Percentiles rank a stretch among this genome's conserved stretches.
These are phyloP conservation scores for Sclerotinia sclerotiorum DNA, from an alignment of 2,329 filamentous ascomycete genomes.

Conservation along the genomic window DNA sequence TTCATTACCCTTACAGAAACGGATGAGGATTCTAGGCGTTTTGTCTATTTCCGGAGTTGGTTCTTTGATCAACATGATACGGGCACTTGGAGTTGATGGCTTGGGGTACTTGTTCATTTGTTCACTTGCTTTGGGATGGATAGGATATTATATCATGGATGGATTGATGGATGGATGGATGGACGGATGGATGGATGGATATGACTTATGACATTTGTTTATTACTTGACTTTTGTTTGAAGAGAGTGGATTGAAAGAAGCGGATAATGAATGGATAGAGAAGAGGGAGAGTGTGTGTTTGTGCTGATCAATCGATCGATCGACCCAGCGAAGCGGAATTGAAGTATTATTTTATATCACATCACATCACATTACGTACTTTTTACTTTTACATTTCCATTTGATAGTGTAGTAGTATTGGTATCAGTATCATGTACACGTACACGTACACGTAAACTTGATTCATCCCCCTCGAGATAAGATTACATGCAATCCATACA, in stretches of 20 bases:
- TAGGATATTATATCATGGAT: conserved; percentile 17
- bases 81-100: conserved; percentile 7
- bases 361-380: too few species aligned
- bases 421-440: too few species aligned
- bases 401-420: background rate
- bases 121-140: background rate
- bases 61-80: conserved; percentile 6
- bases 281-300: too few species aligned
- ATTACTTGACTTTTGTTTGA: background rate
- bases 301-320: too few species aligned
- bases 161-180: conserved; percentile 2
- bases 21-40: background rate
- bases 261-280: background rate
- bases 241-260: background rate
- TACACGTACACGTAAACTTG: too few species aligned
- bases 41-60: background rate
- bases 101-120: background rate
- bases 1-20: background rate
- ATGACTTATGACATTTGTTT: conserved; percentile 6
- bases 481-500: too few species aligned
- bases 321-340: background rate
- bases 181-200: conserved; percentile 10
- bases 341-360: background rate
- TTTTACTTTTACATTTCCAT: conserved; percentile 4
- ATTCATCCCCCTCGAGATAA: too few species aligned